Percentiles rank a stretch among this genome's conserved stretches.
phyloP scores from a whole-genome alignment of 306 rosid genomes.

The Quercus dentata region DNA sequence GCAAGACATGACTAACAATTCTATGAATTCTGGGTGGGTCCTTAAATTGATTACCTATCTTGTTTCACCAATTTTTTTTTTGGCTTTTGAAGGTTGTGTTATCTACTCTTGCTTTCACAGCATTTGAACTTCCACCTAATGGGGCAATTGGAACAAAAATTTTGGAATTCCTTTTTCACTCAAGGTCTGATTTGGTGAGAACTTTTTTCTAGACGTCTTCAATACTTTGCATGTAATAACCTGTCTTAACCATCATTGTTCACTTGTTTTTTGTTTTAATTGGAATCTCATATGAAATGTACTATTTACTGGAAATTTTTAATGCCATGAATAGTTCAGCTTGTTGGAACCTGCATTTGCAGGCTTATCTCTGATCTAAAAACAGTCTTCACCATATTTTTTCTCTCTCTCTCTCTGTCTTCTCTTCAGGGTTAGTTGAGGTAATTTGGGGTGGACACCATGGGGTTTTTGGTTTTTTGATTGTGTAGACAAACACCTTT shows the following conservation, averaged over 20 bases:
- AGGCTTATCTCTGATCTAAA: not conserved
- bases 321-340: not conserved
- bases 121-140: conserved; percentile 98
- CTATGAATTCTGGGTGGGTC: not conserved
- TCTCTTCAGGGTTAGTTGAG: not conserved
- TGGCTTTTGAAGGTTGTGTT: conserved; percentile 70
- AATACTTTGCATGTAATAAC: not conserved
- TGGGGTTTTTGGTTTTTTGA: not conserved
- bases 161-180: conserved; percentile 86
- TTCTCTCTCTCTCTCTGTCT: not conserved
- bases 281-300: not conserved
- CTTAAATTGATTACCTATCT: conserved; percentile 4
- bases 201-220: not conserved
- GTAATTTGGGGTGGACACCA: not conserved
- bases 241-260: not conserved
- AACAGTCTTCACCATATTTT: not conserved
- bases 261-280: not conserved
- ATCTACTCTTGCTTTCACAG: conserved; percentile 93
- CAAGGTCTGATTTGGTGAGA: conserved; percentile 94
- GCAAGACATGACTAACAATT: not conserved
- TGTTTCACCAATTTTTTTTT: not conserved
- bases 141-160: conserved; percentile 91
- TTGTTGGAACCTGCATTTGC: not conserved
- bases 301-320: not conserved
- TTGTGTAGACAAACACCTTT: not conserved